A percentile compares a stretch with the other conserved stretches of the same genome.
These are phyloP conservation scores for Saksenaea vasiformis DNA, from an alignment of 371 early-diverging fungal species.

Conservation along the genomic window DNA sequence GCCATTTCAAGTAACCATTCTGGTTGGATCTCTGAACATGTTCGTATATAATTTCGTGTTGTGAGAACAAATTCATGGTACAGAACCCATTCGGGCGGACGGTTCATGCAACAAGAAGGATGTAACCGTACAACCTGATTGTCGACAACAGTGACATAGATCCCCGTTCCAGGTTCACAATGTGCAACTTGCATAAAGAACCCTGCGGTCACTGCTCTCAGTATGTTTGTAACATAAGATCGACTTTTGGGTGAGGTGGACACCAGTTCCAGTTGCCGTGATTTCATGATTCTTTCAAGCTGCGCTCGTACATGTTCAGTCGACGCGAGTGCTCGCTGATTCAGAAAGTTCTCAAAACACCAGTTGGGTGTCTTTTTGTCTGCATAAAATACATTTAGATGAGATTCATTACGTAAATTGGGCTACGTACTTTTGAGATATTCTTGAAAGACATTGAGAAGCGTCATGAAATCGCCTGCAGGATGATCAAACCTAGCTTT, in stretches of 20 bases:
- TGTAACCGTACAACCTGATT: constrained; percentile 95
- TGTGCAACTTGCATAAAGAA: constrained; percentile 11
- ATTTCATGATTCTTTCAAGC: constrained; percentile 85
- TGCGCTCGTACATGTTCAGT: constrained; percentile 87
- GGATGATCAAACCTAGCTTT: constrained; percentile 57
- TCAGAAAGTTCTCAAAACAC: constrained; percentile 89
- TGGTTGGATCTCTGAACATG: constrained; percentile 83
- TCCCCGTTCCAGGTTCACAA: constrained; percentile 46
- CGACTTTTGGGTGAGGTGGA: constrained; percentile 20
- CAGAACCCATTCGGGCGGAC: constrained; percentile 96
- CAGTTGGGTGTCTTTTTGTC: constrained; percentile 37
- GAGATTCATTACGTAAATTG: constrained; percentile 50
- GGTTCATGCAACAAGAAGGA: constrained; percentile 84
- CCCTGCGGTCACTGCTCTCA: neutral
- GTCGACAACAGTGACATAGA: constrained; percentile 94
- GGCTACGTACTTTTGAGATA: constrained; percentile 56
- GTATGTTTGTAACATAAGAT: neutral
- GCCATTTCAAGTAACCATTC: constrained; percentile 94
- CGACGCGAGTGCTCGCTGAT: constrained; percentile 71
- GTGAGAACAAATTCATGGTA: constrained; percentile 98
- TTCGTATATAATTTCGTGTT: constrained; percentile 93
- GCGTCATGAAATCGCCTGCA: constrained; percentile 82
- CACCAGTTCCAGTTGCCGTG: constrained; percentile 76
- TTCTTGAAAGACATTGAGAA: constrained; percentile 68
- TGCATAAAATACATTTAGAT: neutral